Evolutionary conservation across 441 rosid species (phyloP), one percentile per base, ranked within the genome.

Genomic region (Eruca vesicaria): DNA sequence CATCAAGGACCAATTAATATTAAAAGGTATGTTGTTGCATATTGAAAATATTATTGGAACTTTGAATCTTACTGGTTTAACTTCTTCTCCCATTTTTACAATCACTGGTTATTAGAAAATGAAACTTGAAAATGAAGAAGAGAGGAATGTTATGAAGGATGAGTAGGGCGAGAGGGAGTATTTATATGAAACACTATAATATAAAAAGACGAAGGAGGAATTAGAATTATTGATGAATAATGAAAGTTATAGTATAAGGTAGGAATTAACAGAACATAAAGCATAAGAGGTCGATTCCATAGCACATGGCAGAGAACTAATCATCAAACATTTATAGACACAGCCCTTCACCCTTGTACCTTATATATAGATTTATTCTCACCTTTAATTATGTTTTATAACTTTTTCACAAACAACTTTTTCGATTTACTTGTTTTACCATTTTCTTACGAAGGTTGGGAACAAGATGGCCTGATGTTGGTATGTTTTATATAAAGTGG

Each of bases 241-340:
- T 78, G 43, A 62, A 72, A 72, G 72, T 35, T 78, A 14, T 43
- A 43, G 50, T 43, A 43, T 43, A 43, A 43, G 50, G 50, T 43
- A 63, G 78, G 78, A 73, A 18, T 50, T 78, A 72, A 78, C 81
- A 78, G 81, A 78, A 72, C 81, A 78, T 78, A 78, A 78, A 78
- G 81, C 81, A 78, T 55, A 72, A 78, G 81, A 72, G 74, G 74
- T 68, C 72, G 74, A 78, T 62, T 72, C 81, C 81, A 67, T 43
- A 72, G 69, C 81, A 78, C 81, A 78, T 78, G 81, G 78, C 69
- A 61, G 70, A 72, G 32, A 67, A 72, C 70, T 78, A 78, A 78
- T 78, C 70, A 72, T 72, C 69, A 69, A 72, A 41, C 66, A 72
- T 78, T 60, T 72, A 52, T 38, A 67, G 68, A 72, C 73, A 61